These are phyloP conservation scores for Ophiostoma triangulosporum DNA, from an alignment of 2,329 filamentous ascomycete genomes.

Conservation along the genomic window DNA sequence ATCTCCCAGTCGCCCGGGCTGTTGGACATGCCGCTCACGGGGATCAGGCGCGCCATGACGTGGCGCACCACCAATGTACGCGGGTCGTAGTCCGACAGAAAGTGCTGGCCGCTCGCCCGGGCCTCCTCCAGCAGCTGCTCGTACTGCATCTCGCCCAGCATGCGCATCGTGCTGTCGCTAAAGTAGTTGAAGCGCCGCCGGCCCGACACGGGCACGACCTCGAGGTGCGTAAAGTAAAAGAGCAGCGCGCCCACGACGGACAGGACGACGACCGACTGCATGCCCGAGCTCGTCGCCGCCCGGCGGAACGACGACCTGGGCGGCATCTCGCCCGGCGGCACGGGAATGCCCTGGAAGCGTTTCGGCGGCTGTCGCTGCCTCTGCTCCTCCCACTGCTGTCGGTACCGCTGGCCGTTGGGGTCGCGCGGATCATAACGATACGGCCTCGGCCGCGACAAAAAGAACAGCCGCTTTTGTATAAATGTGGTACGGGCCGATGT, in stretches of 20 bases:
- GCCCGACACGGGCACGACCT: slow-evolving; percentile 60
- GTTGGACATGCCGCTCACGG: slow-evolving; percentile 46
- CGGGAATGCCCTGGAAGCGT: slow-evolving; percentile 9
- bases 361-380: neutral
- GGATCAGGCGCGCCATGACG: slow-evolving; percentile 54
- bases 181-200: slow-evolving; percentile 62
- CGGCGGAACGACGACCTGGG: slow-evolving; percentile 2
- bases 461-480: neutral
- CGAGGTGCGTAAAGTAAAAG: slow-evolving; percentile 57
- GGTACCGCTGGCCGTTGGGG: neutral
- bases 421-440: slow-evolving; percentile 12
- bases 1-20: slow-evolving; percentile 51
- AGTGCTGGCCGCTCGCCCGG: slow-evolving; percentile 34
- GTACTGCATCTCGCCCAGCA: slow-evolving; percentile 40
- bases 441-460: neutral
- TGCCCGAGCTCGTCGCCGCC: slow-evolving; percentile 18
- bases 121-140: slow-evolving; percentile 41
- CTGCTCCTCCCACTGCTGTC: slow-evolving; percentile 2
- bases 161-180: slow-evolving; percentile 38
- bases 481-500: neutral
- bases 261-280: slow-evolving; percentile 27
- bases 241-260: slow-evolving; percentile 30
- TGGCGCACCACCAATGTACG: slow-evolving; percentile 43
- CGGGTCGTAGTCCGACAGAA: slow-evolving; percentile 47
- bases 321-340: slow-evolving; percentile 11